These are phyloP conservation scores for Lonicera japonica DNA, from an alignment of 129 eudicot species.

Conservation along the genomic window DNA sequence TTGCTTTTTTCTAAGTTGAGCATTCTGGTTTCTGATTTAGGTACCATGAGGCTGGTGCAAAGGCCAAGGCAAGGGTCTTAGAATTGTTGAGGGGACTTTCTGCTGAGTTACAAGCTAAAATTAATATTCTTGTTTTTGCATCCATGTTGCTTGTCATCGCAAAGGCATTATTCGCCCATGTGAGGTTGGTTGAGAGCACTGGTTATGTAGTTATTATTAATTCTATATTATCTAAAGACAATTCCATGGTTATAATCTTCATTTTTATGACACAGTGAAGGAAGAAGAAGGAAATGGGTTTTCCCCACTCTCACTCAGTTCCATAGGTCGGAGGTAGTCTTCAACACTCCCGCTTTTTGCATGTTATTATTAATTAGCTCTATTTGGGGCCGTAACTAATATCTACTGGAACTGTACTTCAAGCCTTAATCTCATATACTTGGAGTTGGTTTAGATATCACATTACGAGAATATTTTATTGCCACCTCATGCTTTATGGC, in stretches of 20 bases:
- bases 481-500: too few species aligned
- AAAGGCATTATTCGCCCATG: constrained; percentile 89
- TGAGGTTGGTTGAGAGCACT: constrained; percentile 37
- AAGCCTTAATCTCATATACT: too few species aligned
- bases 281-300: constrained; percentile 92
- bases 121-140: constrained; percentile 74
- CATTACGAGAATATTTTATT: too few species aligned
- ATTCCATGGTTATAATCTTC: neutral
- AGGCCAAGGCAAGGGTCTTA: constrained; percentile 71
- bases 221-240: neutral
- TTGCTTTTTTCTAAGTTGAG: neutral
- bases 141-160: constrained; percentile 90
- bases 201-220: too few species aligned
- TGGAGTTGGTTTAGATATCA: too few species aligned
- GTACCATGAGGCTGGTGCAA: constrained; percentile 79
- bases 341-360: constrained; percentile 5
- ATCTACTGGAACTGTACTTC: too few species aligned
- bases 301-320: constrained; percentile 69
- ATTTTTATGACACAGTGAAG: constrained; percentile 58
- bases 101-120: constrained; percentile 62
- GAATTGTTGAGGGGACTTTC: constrained; percentile 76
- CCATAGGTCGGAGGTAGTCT: constrained; percentile 43
- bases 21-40: constrained; percentile 30
- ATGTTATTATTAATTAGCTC: neutral
- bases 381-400: constrained; percentile 1